These are phyloP conservation scores for Xylaria castorea DNA, from an alignment of 495 filamentous ascomycete species.

Conservation along the genomic window DNA sequence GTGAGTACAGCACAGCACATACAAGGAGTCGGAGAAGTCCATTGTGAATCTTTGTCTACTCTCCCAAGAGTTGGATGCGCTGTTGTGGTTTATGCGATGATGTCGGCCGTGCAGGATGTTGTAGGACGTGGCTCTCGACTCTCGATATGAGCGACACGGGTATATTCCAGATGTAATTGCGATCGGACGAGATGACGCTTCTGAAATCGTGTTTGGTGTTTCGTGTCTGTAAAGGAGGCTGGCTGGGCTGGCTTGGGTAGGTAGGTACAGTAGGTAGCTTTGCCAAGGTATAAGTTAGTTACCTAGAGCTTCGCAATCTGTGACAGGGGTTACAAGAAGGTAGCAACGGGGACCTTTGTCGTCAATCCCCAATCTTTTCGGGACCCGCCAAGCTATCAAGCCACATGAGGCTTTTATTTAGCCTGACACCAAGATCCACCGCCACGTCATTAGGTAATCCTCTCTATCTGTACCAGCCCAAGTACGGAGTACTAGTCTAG, in stretches of 20 bases:
- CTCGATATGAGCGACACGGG: neutral
- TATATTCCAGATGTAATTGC: neutral
- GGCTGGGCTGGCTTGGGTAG: neutral
- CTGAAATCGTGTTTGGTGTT: neutral
- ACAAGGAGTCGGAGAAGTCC: constrained; percentile 58
- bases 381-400: neutral
- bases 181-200: neutral
- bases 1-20: constrained; percentile 29
- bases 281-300: neutral
- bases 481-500: too few species aligned
- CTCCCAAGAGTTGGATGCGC: neutral
- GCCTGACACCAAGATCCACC: neutral
- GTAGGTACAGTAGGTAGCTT: neutral
- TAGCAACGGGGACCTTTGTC: constrained; percentile 12
- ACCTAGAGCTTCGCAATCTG: constrained; percentile 15
- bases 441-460: neutral
- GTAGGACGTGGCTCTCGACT: neutral
- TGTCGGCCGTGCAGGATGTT: neutral
- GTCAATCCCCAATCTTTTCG: constrained; percentile 8
- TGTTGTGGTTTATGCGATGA: neutral
- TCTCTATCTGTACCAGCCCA: too few species aligned
- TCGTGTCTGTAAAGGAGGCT: constrained; percentile 11
- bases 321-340: constrained; percentile 14
- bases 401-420: constrained; percentile 14
- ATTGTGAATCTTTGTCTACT: constrained; percentile 36